Conservation (phyloP, 2,329 filamentous ascomycete species). For the Gliomastix tumulicola region DNA sequence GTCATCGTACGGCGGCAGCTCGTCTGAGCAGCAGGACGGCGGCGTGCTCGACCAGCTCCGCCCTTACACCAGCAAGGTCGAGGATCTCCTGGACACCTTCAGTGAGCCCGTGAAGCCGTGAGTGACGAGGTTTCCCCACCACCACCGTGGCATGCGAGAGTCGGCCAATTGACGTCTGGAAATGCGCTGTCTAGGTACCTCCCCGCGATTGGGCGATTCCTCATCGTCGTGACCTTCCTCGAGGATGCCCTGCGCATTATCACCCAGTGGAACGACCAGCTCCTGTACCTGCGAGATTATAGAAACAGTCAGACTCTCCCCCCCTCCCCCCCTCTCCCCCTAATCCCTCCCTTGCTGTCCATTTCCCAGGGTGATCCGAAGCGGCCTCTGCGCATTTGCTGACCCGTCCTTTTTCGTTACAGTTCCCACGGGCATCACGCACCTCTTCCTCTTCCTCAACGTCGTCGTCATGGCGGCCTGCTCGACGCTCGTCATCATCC, state of each 20-base stretch:
- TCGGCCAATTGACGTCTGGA: too few species aligned
- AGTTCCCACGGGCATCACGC: slow-evolving; percentile 86
- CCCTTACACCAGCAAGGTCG: slow-evolving; percentile 96
- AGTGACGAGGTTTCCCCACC: too few species aligned
- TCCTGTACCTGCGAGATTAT: slow-evolving; percentile 88
- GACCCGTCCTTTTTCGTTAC: slow-evolving; percentile 5
- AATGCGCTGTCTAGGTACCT: slow-evolving; percentile 58
- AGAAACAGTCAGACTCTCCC: slow-evolving; percentile 68
- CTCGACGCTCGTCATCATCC: slow-evolving; percentile 80
- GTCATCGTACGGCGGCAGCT: slow-evolving; percentile 55
- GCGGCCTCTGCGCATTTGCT: neutral
- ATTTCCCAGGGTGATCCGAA: neutral
- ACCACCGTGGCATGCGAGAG: too few species aligned
- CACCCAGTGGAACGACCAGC: slow-evolving; percentile 95
- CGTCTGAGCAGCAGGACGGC: slow-evolving; percentile 55
- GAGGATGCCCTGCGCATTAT: slow-evolving; percentile 94
- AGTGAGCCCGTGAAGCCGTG: slow-evolving; percentile 93
- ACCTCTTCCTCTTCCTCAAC: slow-evolving; percentile 87
- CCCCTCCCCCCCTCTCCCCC: neutral
- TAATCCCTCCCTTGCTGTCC: too few species aligned
- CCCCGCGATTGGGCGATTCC: slow-evolving; percentile 89
- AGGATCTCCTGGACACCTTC: slow-evolving; percentile 81
- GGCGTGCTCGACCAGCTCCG: slow-evolving; percentile 72
- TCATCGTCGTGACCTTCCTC: slow-evolving; percentile 97
- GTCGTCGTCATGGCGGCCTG: slow-evolving; percentile 80